phyloP scores from a whole-genome alignment of 1,139 yeast species.

The Candida sanyaensis region DNA sequence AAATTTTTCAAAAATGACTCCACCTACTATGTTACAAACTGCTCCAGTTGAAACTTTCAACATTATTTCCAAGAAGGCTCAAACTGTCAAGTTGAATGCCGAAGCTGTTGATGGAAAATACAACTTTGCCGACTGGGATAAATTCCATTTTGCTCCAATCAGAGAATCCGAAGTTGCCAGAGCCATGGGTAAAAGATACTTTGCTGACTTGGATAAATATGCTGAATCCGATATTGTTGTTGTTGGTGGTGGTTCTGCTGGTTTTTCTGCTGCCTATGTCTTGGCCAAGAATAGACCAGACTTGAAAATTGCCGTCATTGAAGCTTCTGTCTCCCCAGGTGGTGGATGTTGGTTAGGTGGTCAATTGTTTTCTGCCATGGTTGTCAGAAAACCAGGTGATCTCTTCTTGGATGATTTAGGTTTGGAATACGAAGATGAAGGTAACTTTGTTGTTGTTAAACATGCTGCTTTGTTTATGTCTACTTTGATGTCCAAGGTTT shows the following conservation, averaged over 20 bases:
- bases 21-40: slow-evolving; percentile 37
- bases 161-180: slow-evolving; percentile 81
- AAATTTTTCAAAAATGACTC: slow-evolving; percentile 26
- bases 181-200: slow-evolving; percentile 79
- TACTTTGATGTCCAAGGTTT: slow-evolving; percentile 68
- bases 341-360: slow-evolving; percentile 86
- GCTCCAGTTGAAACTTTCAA: slow-evolving; percentile 17
- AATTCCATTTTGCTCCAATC: slow-evolving; percentile 69
- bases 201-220: slow-evolving; percentile 70
- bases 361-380: slow-evolving; percentile 79
- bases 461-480: slow-evolving; percentile 82
- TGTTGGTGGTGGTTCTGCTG: slow-evolving; percentile 81
- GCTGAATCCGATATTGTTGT: slow-evolving; percentile 77
- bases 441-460: slow-evolving; percentile 77
- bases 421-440: slow-evolving; percentile 75
- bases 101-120: slow-evolving; percentile 20
- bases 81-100: slow-evolving; percentile 13
- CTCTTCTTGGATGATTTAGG: slow-evolving; percentile 64
- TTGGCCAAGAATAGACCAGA: slow-evolving; percentile 78
- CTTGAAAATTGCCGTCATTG: slow-evolving; percentile 71
- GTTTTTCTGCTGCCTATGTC: slow-evolving; percentile 72
- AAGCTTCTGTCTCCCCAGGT: slow-evolving; percentile 75
- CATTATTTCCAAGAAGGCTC: slow-evolving; percentile 10
- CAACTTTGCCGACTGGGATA: slow-evolving; percentile 60
- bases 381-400: slow-evolving; percentile 77